phyloP scores from a whole-genome alignment of 768 basidiomycete species.

The Leucocoprinus birnbaumii region DNA sequence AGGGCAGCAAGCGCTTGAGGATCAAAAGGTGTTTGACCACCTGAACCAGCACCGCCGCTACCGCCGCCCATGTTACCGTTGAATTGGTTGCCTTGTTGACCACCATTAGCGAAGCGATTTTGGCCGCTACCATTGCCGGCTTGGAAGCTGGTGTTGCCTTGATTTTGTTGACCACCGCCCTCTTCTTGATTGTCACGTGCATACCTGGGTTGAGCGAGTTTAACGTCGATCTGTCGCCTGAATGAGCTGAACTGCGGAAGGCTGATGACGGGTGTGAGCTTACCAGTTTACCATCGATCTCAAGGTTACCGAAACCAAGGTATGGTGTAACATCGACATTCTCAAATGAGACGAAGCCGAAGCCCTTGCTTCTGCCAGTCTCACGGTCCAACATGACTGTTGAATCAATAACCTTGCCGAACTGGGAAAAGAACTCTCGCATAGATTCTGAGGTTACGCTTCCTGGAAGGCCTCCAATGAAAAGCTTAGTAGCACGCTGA shows the following conservation, averaged over 20 bases:
- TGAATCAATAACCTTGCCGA: slow-evolving; percentile 94
- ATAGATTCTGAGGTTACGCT: slow-evolving; percentile 93
- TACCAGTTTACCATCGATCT: slow-evolving; percentile 94
- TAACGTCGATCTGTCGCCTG: slow-evolving; percentile 83
- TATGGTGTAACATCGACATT: slow-evolving; percentile 88
- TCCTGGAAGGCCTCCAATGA: slow-evolving; percentile 92
- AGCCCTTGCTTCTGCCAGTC: slow-evolving; percentile 92
- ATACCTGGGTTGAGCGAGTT: slow-evolving; percentile 89
- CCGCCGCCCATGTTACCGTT: slow-evolving; percentile 18
- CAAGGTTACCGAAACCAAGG: slow-evolving; percentile 83
- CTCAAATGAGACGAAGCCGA: slow-evolving; percentile 96
- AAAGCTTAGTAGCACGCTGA: slow-evolving; percentile 88
- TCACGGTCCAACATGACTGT: slow-evolving; percentile 99
- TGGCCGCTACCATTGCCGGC: too few relatives aligned
- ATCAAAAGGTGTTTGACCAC: slow-evolving; percentile 77
- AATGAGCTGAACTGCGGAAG: background rate
- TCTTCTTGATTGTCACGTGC: slow-evolving; percentile 63
- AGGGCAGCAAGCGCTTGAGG: slow-evolving; percentile 89
- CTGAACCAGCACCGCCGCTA: slow-evolving; percentile 27
- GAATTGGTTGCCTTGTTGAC: slow-evolving; percentile 37
- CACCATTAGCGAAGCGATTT: slow-evolving; percentile 19
- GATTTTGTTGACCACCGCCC: slow-evolving; percentile 36
- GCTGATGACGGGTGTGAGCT: slow-evolving; percentile 23
- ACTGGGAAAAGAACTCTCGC: slow-evolving; percentile 91
- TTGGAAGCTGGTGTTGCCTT: slow-evolving; percentile 11